Base-by-base conservation (phyloP, 2,329 filamentous ascomycete genomes). In the Aspergillus sp. region DNA sequence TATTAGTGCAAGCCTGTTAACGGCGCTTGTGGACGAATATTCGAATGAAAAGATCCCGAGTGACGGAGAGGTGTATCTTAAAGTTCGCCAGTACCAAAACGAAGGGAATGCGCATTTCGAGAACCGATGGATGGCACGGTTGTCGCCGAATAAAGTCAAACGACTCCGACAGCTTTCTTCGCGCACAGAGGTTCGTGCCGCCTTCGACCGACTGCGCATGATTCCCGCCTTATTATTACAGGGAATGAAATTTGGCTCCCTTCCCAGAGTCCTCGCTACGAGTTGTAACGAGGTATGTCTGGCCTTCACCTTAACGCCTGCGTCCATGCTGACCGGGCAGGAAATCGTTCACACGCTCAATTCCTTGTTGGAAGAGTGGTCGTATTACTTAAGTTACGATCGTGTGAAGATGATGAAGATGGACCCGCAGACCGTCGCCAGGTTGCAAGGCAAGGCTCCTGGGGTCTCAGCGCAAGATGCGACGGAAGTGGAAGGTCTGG, bases 271-370 rank as follows among this genome's bases (percentile, higher is more conserved):
- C 17, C 58, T 67, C 18, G 57, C 59, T 9, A 56, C 48, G 22
- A 24, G 22, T 24, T 24, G 6, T 22, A 13, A 62, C 62, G 9
- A 65, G 48, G 63, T 66, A 30, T 20, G 41, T 42, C 47, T 24
- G 4, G 22, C 45, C 30, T 22, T 7, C n/a, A 15, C 45, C 13
- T 36, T n/a, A 8, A 47, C 44, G 5, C 32, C 15, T 32, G 4
- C 24, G 13, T 47, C 22, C 13, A 47, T 30, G 11, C 55, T 44
- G 20, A 32, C 5, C 5, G 24, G 24, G 6, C 56, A 68, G 63
- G 62, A 68, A 48, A 64, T 64, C 41, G 45, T 65, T 24, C 53
- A 42, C 32, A 62, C 64, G 55, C 50, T 68, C 1, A 17, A 56
- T 9, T 15, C 60, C 56, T 55, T 66, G 11, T 36, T 18, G 45